Evolutionary conservation across 139 green algal species (phyloP).

Genomic region (Picochlorum sp.): DNA sequence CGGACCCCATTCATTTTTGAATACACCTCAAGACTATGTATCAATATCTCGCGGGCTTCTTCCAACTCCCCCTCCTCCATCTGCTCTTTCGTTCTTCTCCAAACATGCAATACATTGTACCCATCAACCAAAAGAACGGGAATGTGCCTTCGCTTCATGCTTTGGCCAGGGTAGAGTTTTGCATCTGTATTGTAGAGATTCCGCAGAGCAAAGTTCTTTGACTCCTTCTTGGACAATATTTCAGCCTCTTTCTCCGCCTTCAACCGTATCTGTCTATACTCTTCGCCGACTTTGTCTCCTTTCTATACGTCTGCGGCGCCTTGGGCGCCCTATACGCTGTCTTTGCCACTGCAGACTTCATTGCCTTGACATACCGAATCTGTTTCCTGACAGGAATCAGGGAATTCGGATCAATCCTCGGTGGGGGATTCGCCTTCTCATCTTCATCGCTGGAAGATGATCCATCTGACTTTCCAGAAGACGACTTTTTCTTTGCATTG

Average conservation of each 20-base stretch:
- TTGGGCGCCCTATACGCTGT: conserved; percentile 3
- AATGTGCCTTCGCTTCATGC: background rate
- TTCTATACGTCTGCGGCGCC: conserved; percentile 13
- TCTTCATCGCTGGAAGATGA: background rate
- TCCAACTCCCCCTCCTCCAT: conserved; percentile 7
- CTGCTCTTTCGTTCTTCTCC: background rate
- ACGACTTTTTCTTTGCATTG: background rate
- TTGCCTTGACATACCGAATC: conserved; percentile 7
- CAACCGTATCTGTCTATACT: conserved; percentile 10
- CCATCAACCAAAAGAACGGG: conserved; percentile 41
- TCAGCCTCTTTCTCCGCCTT: background rate
- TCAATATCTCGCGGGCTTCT: conserved; percentile 14
- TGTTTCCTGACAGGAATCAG: conserved; percentile 7
- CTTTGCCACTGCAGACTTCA: background rate
- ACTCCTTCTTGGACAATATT: conserved; percentile 5
- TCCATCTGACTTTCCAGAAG: background rate
- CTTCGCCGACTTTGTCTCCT: conserved; percentile 11
- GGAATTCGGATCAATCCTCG: conserved; percentile 4
- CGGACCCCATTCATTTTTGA: background rate
- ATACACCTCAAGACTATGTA: conserved; percentile 16
- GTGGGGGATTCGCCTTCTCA: background rate
- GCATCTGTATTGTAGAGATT: conserved; percentile 12
- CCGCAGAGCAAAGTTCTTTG: conserved; percentile 11
- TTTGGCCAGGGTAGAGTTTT: background rate
- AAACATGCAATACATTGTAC: conserved; percentile 38